Conservation (phyloP, 2,329 filamentous ascomycete species). For the Fusarium pseudocircinatum region DNA sequence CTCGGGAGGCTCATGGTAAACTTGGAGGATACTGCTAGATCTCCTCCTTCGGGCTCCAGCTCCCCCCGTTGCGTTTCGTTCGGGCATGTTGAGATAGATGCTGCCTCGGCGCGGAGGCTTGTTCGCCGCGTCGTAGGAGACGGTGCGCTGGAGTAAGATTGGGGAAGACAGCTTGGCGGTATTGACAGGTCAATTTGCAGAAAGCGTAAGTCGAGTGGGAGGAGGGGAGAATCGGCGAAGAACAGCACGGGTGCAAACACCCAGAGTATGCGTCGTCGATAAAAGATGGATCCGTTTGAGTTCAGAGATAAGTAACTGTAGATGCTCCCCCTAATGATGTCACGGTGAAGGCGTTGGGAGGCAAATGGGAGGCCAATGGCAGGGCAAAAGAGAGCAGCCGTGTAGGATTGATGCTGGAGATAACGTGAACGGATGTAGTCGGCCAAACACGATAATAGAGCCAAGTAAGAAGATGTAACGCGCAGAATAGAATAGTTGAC, state of each 20-base stretch:
- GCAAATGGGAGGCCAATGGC: slow-evolving; percentile 36
- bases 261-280: slow-evolving; percentile 21
- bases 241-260: slow-evolving; percentile 8
- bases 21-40: slow-evolving; percentile 90
- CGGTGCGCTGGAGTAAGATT: slow-evolving; percentile 86
- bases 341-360: slow-evolving; percentile 36
- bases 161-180: slow-evolving; percentile 97
- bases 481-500: neutral
- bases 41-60: slow-evolving; percentile 78
- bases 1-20: slow-evolving; percentile 97
- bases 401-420: slow-evolving; percentile 31
- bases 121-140: slow-evolving; percentile 88
- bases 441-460: slow-evolving; percentile 21
- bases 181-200: slow-evolving; percentile 56
- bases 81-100: slow-evolving; percentile 68
- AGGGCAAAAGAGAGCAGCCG: slow-evolving; percentile 32
- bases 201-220: slow-evolving; percentile 16
- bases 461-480: slow-evolving; percentile 14
- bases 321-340: slow-evolving; percentile 44
- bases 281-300: slow-evolving; percentile 13
- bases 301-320: slow-evolving; percentile 26
- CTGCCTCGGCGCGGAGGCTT: slow-evolving; percentile 73
- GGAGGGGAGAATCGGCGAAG: slow-evolving; percentile 21
- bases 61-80: slow-evolving; percentile 59
- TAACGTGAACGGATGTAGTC: slow-evolving; percentile 27